Conservation (phyloP, 306 rosid species). For the Pterocarpus macrocarpus region DNA sequence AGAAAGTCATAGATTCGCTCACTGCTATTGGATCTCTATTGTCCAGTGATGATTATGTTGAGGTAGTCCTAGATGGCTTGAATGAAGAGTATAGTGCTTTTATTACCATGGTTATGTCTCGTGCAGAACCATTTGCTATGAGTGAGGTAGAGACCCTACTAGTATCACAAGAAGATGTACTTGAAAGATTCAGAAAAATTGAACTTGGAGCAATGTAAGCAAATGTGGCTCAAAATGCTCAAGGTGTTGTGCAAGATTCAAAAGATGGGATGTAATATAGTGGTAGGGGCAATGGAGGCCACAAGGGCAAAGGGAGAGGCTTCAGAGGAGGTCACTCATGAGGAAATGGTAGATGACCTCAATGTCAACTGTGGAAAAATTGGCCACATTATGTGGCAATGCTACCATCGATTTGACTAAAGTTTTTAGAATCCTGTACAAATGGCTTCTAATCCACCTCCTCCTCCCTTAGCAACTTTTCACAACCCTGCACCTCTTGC, state of each 20-base stretch:
- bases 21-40: no score
- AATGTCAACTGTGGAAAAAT: not conserved
- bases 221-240: not conserved
- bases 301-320: fast-evolving
- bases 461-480: not conserved
- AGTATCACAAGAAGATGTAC: not conserved
- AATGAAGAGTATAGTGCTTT: no score
- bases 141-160: not conserved
- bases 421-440: no score
- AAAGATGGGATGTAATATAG: no score
- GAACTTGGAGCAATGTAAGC: not conserved
- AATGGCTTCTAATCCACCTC: no score
- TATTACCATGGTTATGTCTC: no score
- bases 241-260: not conserved
- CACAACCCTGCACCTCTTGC: not conserved
- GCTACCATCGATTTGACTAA: not conserved
- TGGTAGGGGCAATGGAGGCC: not conserved
- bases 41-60: no score
- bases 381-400: not conserved
- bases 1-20: no score
- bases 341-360: not conserved
- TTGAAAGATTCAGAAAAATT: not conserved
- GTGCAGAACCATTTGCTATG: no score
- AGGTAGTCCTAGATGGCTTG: no score
- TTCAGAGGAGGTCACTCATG: not conserved